A percentile compares a stretch with the other conserved stretches of the same genome.
phyloP scores from a whole-genome alignment of 495 filamentous ascomycete genomes.

The Hypoxylon subgilvum region DNA sequence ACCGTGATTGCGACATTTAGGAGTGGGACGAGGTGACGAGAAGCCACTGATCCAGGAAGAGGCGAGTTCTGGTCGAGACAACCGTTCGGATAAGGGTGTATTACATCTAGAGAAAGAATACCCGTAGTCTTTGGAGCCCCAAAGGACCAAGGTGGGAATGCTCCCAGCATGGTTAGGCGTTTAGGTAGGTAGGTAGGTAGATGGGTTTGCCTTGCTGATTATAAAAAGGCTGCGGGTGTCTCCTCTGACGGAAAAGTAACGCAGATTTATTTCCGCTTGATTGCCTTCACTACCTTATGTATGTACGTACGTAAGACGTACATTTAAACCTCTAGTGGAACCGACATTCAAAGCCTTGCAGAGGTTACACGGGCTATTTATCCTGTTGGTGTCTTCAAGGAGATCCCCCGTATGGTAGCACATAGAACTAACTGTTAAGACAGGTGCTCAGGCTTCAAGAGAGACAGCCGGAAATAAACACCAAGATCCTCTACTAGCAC shows the following conservation, averaged over 20 bases:
- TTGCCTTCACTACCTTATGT: not conserved
- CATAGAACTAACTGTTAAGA: constrained; percentile 17
- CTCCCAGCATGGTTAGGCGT: constrained; percentile 14
- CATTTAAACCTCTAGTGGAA: constrained; percentile 1
- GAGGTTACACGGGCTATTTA: constrained; percentile 5
- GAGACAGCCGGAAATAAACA: not conserved
- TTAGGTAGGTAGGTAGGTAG: not conserved
- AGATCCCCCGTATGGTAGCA: constrained; percentile 29
- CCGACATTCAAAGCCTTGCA: not conserved
- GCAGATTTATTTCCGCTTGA: constrained; percentile 16
- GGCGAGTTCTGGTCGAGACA: constrained; percentile 22
- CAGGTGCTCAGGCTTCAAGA: constrained; percentile 9
- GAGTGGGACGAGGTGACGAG: constrained; percentile 20
- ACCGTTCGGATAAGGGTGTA: constrained; percentile 27
- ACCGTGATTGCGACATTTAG: constrained; percentile 19
- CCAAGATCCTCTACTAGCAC: not conserved
- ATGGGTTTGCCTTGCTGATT: constrained; percentile 3
- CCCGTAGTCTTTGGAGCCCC: constrained; percentile 1
- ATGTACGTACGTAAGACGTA: constrained; percentile 19
- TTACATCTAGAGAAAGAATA: constrained; percentile 12
- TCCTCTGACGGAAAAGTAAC: constrained; percentile 2
- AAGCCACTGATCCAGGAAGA: constrained; percentile 25
- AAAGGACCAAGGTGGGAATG: constrained; percentile 4
- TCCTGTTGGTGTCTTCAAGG: constrained; percentile 21
- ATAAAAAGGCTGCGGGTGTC: constrained; percentile 26